These are phyloP conservation scores for Aspergillus viridinutans DNA, from an alignment of 2,329 filamentous ascomycete genomes.

Conservation along the genomic window DNA sequence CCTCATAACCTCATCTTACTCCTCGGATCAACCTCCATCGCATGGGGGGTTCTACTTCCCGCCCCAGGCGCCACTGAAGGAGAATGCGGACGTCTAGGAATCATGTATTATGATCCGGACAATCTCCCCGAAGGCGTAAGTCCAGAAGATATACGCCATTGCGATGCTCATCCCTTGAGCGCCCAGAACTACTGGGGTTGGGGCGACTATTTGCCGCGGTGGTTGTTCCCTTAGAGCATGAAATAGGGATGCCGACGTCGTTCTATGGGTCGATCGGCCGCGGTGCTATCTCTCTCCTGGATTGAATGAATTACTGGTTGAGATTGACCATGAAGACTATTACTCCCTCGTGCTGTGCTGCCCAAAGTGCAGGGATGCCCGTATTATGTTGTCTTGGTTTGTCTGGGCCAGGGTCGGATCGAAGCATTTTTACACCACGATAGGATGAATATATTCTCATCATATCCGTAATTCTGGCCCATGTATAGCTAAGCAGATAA, in stretches of 20 bases:
- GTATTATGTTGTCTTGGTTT: too few relatives aligned
- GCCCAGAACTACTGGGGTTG: not conserved
- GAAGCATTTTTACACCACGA: too few relatives aligned
- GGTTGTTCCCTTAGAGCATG: not conserved
- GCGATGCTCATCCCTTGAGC: constrained; percentile 3
- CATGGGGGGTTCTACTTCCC: not conserved
- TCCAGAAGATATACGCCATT: constrained; percentile 1
- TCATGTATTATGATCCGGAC: constrained; percentile 1
- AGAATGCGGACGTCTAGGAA: constrained; percentile 2
- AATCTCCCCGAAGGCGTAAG: constrained; percentile 4
- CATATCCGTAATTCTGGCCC: too few relatives aligned
- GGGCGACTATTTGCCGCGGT: not conserved
- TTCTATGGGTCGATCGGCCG: too few relatives aligned
- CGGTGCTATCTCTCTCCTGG: too few relatives aligned
- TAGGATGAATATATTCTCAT: too few relatives aligned
- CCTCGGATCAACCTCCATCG: not conserved
- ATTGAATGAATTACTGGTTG: too few relatives aligned
- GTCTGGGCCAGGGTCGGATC: too few relatives aligned
- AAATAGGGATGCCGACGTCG: not conserved
- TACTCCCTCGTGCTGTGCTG: too few relatives aligned
- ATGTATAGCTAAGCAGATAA: too few relatives aligned
- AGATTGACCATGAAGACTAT: too few relatives aligned
- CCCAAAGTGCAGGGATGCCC: too few relatives aligned
- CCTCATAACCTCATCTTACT: not conserved
- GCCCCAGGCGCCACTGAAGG: not conserved